These are phyloP conservation scores for Epichloe glyceriae DNA, from an alignment of 2,329 filamentous ascomycete species.

Conservation along the genomic window DNA sequence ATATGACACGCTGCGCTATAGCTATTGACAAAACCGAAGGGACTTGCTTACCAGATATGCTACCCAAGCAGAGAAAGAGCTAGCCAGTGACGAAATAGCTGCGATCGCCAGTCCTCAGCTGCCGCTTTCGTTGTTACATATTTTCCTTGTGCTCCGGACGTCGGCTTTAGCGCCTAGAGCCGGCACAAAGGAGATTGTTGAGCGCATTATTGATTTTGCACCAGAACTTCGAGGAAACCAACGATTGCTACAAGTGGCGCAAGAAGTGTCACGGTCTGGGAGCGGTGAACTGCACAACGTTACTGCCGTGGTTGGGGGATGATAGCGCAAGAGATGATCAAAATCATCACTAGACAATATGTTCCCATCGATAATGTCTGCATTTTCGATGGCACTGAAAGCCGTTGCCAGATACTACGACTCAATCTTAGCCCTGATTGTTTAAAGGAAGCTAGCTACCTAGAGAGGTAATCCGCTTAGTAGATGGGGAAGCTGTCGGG, in stretches of 20 bases:
- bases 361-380: constrained; percentile 59
- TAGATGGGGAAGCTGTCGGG: too few relatives aligned
- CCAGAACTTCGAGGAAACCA: constrained; percentile 36
- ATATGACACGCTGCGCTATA: constrained; percentile 3
- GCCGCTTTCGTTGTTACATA: constrained; percentile 49
- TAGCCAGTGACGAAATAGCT: constrained; percentile 38
- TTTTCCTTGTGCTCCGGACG: constrained; percentile 54
- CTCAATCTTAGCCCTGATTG: constrained; percentile 15
- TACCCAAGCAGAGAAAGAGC: constrained; percentile 33
- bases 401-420: constrained; percentile 45
- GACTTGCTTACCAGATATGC: not conserved
- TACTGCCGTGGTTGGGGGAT: constrained; percentile 74
- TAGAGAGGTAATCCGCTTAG: too few relatives aligned
- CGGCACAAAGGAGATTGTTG: constrained; percentile 41
- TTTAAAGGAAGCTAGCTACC: not conserved
- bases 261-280: constrained; percentile 62
- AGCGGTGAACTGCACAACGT: constrained; percentile 90
- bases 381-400: constrained; percentile 55
- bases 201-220: constrained; percentile 27
- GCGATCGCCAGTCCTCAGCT: constrained; percentile 32
- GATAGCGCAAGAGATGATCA: constrained; percentile 94
- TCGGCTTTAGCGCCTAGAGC: constrained; percentile 32
- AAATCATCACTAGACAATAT: constrained; percentile 66
- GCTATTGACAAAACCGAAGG: not conserved
- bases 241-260: constrained; percentile 39